Conservation (phyloP, 768 basidiomycete genomes). For the Hortiboletus flavorubellus region DNA sequence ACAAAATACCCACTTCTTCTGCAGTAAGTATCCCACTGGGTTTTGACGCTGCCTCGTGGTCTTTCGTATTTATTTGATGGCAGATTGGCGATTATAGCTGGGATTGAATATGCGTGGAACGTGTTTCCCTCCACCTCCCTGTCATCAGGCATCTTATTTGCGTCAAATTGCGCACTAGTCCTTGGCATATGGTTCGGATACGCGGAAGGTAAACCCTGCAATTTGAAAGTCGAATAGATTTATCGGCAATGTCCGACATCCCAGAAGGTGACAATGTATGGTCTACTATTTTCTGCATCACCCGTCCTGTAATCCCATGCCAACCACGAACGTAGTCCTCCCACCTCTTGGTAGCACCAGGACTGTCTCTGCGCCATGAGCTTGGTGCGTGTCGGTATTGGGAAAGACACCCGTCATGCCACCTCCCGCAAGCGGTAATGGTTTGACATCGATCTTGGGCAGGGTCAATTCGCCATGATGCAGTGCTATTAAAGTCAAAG, state of each 20-base stretch:
- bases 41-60: slow-evolving; percentile 1
- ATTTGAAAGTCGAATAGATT: background rate
- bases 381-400: slow-evolving; percentile 75
- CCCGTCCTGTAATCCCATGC: slow-evolving; percentile 50
- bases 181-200: slow-evolving; percentile 54
- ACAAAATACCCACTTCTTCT: slow-evolving; percentile 58
- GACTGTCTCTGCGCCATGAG: slow-evolving; percentile 79
- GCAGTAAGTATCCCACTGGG: slow-evolving; percentile 46
- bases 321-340: slow-evolving; percentile 75
- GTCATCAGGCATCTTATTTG: slow-evolving; percentile 57
- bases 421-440: slow-evolving; percentile 51
- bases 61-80: background rate
- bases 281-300: slow-evolving; percentile 6
- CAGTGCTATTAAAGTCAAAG: slow-evolving; percentile 80
- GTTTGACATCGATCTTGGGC: slow-evolving; percentile 66
- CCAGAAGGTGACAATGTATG: background rate
- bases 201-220: slow-evolving; percentile 34
- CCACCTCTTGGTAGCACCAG: slow-evolving; percentile 81
- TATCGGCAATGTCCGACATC: background rate
- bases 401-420: slow-evolving; percentile 59
- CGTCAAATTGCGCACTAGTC: slow-evolving; percentile 50
- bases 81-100: slow-evolving; percentile 58
- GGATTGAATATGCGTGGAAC: slow-evolving; percentile 87
- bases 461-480: slow-evolving; percentile 78
- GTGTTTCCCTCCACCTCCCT: slow-evolving; percentile 74